phyloP scores from a whole-genome alignment of 2,329 filamentous ascomycete genomes.

The Fusarium xyrophilum region DNA sequence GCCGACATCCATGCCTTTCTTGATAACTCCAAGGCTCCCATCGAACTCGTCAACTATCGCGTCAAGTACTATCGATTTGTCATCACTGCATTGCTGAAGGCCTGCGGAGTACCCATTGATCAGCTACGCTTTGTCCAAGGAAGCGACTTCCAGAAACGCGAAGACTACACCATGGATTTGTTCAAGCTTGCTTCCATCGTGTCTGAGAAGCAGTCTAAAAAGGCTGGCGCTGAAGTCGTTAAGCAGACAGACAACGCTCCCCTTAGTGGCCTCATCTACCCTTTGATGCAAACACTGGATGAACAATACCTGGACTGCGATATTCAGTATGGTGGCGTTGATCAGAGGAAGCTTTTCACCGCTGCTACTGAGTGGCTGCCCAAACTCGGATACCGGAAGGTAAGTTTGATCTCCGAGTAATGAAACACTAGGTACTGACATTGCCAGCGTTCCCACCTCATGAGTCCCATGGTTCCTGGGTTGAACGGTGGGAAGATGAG shows the following conservation, averaged over 20 bases:
- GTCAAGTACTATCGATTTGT: slow-evolving; percentile 82
- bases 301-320: slow-evolving; percentile 90
- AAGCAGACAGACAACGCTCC: slow-evolving; percentile 85
- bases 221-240: slow-evolving; percentile 91
- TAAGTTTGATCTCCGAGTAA: no score
- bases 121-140: slow-evolving; percentile 85
- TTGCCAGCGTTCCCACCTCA: slow-evolving; percentile 48
- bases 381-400: slow-evolving; percentile 81
- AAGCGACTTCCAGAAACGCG: slow-evolving; percentile 77
- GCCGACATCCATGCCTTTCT: slow-evolving; percentile 80
- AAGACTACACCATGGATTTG: slow-evolving; percentile 86
- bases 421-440: slow-evolving; percentile 7
- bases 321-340: slow-evolving; percentile 82
- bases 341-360: slow-evolving; percentile 89
- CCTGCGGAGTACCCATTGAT: slow-evolving; percentile 79
- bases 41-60: slow-evolving; percentile 84
- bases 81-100: slow-evolving; percentile 76
- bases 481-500: slow-evolving; percentile 87
- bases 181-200: slow-evolving; percentile 76
- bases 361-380: slow-evolving; percentile 85
- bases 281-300: slow-evolving; percentile 80
- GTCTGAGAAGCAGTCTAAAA: slow-evolving; percentile 82
- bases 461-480: slow-evolving; percentile 85
- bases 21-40: slow-evolving; percentile 83
- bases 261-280: slow-evolving; percentile 58